Conservation (phyloP, 2,329 filamentous ascomycete genomes). For the Cadophora luteo-olivacea region DNA sequence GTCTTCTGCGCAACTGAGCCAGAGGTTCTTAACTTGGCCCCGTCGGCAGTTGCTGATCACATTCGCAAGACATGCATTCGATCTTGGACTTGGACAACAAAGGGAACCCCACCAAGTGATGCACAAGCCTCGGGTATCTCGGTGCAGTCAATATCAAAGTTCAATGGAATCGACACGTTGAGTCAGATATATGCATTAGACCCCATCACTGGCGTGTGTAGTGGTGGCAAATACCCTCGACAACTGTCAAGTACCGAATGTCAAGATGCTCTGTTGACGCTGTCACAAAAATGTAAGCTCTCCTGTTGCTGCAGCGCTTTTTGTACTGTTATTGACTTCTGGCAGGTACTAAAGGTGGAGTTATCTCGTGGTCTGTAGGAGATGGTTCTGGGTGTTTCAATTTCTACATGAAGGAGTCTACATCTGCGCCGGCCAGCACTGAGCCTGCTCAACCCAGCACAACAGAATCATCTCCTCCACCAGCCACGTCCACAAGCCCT, state of each 20-base stretch:
- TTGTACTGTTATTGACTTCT: not conserved
- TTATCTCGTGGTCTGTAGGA: not conserved
- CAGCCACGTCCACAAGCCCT: not conserved
- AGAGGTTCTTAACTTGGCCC: not conserved
- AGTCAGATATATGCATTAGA: not conserved
- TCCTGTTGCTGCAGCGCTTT: not conserved
- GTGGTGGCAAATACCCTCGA: not conserved
- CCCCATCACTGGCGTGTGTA: not conserved
- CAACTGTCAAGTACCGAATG: not conserved
- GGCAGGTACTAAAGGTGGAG: not conserved
- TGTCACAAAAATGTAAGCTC: not conserved
- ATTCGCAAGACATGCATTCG: not conserved
- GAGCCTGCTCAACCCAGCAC: too few species aligned
- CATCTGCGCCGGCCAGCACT: too few species aligned
- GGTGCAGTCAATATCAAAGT: not conserved
- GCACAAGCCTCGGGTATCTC: not conserved
- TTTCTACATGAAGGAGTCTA: not conserved
- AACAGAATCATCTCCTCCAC: too few species aligned
- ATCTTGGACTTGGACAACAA: not conserved
- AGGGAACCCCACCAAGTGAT: not conserved
- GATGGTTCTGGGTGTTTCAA: not conserved
- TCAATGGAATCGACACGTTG: not conserved
- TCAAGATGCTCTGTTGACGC: not conserved
- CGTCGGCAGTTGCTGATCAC: not conserved
- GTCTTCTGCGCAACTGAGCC: not conserved